phyloP scores from a whole-genome alignment of 768 basidiomycete species.

The Lentinula sp. region DNA sequence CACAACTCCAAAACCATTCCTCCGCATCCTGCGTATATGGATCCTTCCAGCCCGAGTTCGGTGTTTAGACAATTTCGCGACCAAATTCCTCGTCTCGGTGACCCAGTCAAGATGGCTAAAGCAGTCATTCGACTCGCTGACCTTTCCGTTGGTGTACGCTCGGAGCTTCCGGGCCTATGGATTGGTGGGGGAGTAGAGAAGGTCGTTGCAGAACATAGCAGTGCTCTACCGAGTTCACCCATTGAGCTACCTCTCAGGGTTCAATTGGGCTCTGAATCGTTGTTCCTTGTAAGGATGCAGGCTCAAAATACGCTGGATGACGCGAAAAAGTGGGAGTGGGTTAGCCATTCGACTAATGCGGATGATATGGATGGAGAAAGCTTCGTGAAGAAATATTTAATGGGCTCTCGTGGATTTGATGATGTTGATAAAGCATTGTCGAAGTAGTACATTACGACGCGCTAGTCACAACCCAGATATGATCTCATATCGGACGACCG shows the following conservation, averaged over 20 bases:
- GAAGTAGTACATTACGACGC: no score
- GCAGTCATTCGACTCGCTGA: constrained; percentile 11
- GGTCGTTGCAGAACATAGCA: not conserved
- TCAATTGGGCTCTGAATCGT: constrained; percentile 17
- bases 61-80: constrained; percentile 2
- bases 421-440: constrained; percentile 1
- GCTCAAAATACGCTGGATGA: constrained; percentile 5
- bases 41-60: constrained; percentile 8
- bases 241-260: constrained; percentile 17
- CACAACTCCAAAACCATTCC: constrained; percentile 12
- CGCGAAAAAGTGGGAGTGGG: not conserved
- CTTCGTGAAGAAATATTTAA: constrained; percentile 4
- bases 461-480: not conserved
- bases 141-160: not conserved
- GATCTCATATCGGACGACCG: no score
- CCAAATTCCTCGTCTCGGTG: constrained; percentile 10
- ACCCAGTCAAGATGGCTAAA: constrained; percentile 13
- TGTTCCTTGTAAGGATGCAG: constrained; percentile 11
- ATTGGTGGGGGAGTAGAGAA: not conserved
- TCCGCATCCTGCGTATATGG: constrained; percentile 17
- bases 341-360: constrained; percentile 5
- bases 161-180: not conserved
- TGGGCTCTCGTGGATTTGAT: constrained; percentile 4
- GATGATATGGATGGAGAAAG: constrained; percentile 9
- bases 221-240: not conserved